Evolutionary conservation across 495 filamentous ascomycete genomes (phyloP), one percentile per base, ranked within the genome.

Genomic region (Daldinia caldariorum): DNA sequence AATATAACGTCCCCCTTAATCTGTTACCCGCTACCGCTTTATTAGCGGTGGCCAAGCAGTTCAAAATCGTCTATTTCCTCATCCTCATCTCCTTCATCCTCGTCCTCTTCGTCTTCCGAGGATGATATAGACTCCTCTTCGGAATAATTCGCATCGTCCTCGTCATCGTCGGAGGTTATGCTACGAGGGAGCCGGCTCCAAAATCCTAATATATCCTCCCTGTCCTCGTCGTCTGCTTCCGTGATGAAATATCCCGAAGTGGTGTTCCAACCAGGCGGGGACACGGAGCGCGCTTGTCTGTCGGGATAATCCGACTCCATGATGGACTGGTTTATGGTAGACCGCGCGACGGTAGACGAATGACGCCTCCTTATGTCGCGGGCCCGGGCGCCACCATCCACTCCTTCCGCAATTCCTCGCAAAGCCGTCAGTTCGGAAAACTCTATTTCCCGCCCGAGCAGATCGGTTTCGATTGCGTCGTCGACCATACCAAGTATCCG

Each of bases 11-110:
- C 26, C 3, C 26, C 3, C 26, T 26, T 26, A 26, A 26, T 26
- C 64, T 59, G 26, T 26, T 26, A 26, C 26, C 26, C 26, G 26
- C 26, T 26, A 26, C 26, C 26, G 39, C 47, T 80, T 26, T 26
- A 26, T 26, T 78, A 87, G 58, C 89, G 85, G 80, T 94, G 91
- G n/a, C 91, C 91, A 72, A 91, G 86, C 58, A 93, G 82, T 58
- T 89, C 86, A 70, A 92, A 89, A 53, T 83, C 79, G 69, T 92
- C 87, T 49, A 81, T 80, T 7, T 86, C 86, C 34, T 89, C 85
- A 0, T 85, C 87, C 3, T 86, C 87, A 3, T 32, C 82, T 77
- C 77, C 82, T 1, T 86, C 84, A 5, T 86, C 85, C 8, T 84
- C 84, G 13, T 84, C 83, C 7, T 84, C 81, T 6, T 83, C 81